Evolutionary conservation across 306 rosid genomes (phyloP), one percentile per base, ranked within the genome.

Genomic region (Vigna trinervia): DNA sequence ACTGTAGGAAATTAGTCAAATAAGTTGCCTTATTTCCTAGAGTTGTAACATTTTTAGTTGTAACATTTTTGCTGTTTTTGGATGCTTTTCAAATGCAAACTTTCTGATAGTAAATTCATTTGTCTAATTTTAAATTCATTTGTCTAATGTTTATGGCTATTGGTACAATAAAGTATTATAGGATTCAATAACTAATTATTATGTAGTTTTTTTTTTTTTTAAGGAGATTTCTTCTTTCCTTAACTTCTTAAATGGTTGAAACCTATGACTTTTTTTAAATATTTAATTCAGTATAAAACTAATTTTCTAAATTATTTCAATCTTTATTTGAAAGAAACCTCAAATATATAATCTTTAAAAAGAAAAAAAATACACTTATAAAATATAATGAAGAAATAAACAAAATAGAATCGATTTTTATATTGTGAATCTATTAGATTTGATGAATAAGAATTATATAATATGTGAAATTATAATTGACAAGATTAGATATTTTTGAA

Each of bases 11-110:
- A 23, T 46, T 76, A 76, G 86, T 58, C 50, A 68, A 71, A 53
- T 83, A 80, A 77, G 56, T 70, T 80, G 58, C 22, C 54, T 63
- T n/a, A 17, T 50, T 50, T n/a, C 26, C 38, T 52, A 78, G 82
- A 75, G 84, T 50, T 73, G 79, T 65, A 73, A 80, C 61, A 73
- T 45, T 80, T 61, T 80, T 22, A 75, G 84, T 50, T 73, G 79
- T 65, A 73, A 80, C 61, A 73, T 45, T 80, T 51, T 26, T 41
- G 71, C 59, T 73, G 74, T 73, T 54, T 22, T 73, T 45, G 52
- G 83, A 73, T 80, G 74, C 75, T 73, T 80, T 61, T 54, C n/a
- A 19, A 53, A 5, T 20, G 62, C 79, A 73, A 80, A 45, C 43
- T 80, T 73, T 73, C 75, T 64, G 28, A 72, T 69, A 54, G 73